Percentiles rank a stretch among this genome's conserved stretches.
These are phyloP conservation scores for Schizothecium vesticola DNA, from an alignment of 495 filamentous ascomycete genomes.

Conservation along the genomic window DNA sequence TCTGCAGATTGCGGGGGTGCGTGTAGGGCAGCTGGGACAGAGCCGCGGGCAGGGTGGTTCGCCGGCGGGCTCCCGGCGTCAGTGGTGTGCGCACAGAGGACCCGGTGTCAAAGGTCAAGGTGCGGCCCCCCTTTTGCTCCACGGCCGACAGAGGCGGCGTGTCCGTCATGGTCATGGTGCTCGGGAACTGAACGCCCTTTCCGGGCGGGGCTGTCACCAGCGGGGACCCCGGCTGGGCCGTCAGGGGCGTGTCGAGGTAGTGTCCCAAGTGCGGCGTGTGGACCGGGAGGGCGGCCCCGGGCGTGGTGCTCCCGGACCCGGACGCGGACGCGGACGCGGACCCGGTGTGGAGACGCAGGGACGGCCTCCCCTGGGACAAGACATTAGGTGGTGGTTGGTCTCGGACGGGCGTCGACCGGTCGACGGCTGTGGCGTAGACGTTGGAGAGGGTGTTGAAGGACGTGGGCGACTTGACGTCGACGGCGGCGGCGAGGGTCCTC, in stretches of 20 bases:
- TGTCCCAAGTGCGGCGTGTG: constrained; percentile 40
- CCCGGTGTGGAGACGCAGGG: constrained; percentile 44
- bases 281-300: constrained; percentile 17
- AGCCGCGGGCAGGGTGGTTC: constrained; percentile 31
- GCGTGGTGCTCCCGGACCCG: constrained; percentile 18
- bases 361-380: constrained; percentile 30
- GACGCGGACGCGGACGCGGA: constrained; percentile 34
- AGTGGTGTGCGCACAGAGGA: constrained; percentile 26
- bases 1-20: constrained; percentile 58
- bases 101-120: constrained; percentile 32
- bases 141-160: constrained; percentile 48
- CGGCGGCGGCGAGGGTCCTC: constrained; percentile 31
- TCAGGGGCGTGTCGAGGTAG: constrained; percentile 41
- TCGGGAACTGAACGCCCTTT: constrained; percentile 37
- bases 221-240: constrained; percentile 40
- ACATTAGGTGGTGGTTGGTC: constrained; percentile 38
- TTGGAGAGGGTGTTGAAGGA: constrained; percentile 79
- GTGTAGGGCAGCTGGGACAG: constrained; percentile 52
- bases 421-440: constrained; percentile 63
- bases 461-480: constrained; percentile 67
- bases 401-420: constrained; percentile 54
- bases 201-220: constrained; percentile 23
- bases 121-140: constrained; percentile 32
- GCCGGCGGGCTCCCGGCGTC: constrained; percentile 27
- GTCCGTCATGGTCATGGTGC: constrained; percentile 46